Base-by-base conservation (phyloP, 441 rosid species). In the Pelargonium myrrhifolium region DNA sequence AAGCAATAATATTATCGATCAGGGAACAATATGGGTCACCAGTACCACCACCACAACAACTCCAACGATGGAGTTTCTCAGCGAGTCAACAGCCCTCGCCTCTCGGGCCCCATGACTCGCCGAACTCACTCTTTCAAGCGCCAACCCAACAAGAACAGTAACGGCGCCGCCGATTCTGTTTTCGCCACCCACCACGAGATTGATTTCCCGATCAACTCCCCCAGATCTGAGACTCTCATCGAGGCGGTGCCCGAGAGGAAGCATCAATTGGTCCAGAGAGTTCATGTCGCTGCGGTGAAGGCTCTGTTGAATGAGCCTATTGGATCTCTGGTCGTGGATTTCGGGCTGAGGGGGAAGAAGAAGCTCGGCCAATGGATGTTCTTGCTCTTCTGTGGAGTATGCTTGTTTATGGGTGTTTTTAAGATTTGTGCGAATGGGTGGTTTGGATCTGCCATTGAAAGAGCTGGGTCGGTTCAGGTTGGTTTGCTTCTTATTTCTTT, bases 71-170 rank as follows among this genome's bases (percentile, higher is more conserved):
- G 88, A 69, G 88, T 87, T 56, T 77, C 96, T 65, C 93, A 79
- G 60, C 78, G 87, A 21, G 87, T 89, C 63, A 85, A 82, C 65
- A 93, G 97, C 71, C 99, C 97, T 8, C 93, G 99, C 3, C 89
- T 86, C 80, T 81, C 92, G 8, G 96, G 96, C 43, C 82, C 87
- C 15, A 85, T 91, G 93, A 89, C 93, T 66, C 96, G 96, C 70
- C 93, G 99, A 22, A 81, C 90, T 63, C 92, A 81, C 40, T 93
- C 97, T 0, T 93, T 91, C 81, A 93, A 93, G 83, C 94, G 96
- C 74, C 80, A 73, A 69, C 69, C 74, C 68, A 68, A 28, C 62
- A 35, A 24, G 66, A 10, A 18, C 11, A 31, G 18, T 61, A 67
- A 14, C 63, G 67, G 2, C 65, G n/a, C 0, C 51, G 64, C 28